Evolutionary conservation across 1,284 basidiomycete species (phyloP).

Genomic region (Cryptococcus sp.): DNA sequence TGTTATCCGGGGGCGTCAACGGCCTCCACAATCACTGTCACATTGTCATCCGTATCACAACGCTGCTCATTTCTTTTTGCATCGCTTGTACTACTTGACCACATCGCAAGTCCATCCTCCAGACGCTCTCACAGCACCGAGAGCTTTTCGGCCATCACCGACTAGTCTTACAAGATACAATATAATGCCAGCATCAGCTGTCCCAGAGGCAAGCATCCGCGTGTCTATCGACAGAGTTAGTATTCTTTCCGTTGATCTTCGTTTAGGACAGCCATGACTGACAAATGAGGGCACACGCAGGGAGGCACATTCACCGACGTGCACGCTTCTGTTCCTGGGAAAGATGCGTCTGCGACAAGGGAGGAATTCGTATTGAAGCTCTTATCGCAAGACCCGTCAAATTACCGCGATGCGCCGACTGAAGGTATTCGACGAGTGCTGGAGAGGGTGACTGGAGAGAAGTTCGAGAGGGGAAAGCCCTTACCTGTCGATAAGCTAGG

Average conservation of each 20-base stretch:
- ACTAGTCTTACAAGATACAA: no score
- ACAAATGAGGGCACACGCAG: slow-evolving; percentile 1
- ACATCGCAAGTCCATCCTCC: no score
- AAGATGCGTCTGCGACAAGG: slow-evolving; percentile 13
- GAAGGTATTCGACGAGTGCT: slow-evolving; percentile 83
- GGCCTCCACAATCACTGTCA: background rate
- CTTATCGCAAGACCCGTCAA: slow-evolving; percentile 76
- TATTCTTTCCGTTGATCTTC: background rate
- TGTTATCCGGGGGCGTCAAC: background rate
- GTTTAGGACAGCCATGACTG: no score
- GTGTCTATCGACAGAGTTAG: slow-evolving; percentile 41
- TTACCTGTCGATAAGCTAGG: slow-evolving; percentile 79
- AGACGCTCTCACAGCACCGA: no score
- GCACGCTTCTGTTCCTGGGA: slow-evolving; percentile 22
- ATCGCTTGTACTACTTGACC: no score
- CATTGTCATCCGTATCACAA: no score
- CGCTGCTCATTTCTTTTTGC: no score
- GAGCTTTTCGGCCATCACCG: no score
- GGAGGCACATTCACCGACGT: slow-evolving; percentile 52
- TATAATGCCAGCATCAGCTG: slow-evolving; percentile 17
- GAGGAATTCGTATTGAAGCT: slow-evolving; percentile 58
- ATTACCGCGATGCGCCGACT: slow-evolving; percentile 90
- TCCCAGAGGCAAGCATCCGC: slow-evolving; percentile 42
- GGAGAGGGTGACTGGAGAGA: slow-evolving; percentile 66
- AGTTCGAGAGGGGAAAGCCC: slow-evolving; percentile 65